phyloP scores from a whole-genome alignment of 73 alveolate species.

The Blepharisma stoltei region DNA sequence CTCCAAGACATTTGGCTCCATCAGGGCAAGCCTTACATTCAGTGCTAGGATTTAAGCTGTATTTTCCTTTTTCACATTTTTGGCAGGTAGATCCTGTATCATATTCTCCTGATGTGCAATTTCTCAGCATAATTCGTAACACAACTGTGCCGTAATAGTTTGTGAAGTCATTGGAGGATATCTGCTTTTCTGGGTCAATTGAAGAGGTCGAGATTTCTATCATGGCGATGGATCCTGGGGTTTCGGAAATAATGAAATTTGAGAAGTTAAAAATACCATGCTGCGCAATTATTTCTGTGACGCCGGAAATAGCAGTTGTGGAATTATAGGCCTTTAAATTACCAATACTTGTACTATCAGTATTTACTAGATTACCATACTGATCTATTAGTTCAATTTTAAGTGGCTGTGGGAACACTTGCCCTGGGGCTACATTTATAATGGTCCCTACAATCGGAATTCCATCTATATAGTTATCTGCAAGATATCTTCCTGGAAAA shows the following conservation, averaged over 20 bases:
- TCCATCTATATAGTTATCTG: neutral
- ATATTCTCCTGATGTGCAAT: conserved; percentile 28
- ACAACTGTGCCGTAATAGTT: neutral
- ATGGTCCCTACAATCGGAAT: neutral
- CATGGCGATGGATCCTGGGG: neutral
- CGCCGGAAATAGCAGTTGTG: neutral
- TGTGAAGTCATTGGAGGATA: neutral
- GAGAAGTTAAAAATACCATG: conserved; percentile 17
- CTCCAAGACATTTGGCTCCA: conserved; percentile 44
- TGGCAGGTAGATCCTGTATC: neutral
- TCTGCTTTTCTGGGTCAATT: neutral
- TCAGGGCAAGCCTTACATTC: conserved; percentile 37
- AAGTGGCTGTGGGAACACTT: neutral
- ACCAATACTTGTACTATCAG: neutral
- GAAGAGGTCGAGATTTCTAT: neutral
- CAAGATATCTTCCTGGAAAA: neutral
- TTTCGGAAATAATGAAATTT: neutral
- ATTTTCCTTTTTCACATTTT: neutral
- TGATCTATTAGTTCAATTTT: neutral
- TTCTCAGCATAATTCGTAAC: neutral
- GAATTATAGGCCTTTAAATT: neutral
- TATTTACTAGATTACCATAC: neutral
- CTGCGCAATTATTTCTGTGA: neutral
- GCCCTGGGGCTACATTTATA: conserved; percentile 10
- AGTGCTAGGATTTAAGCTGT: neutral